A percentile compares a stretch with the other conserved stretches of the same genome.
These are phyloP conservation scores for Saprolegnia parasitica DNA, from an alignment of 352 stramenopile species.

Conservation along the genomic window DNA sequence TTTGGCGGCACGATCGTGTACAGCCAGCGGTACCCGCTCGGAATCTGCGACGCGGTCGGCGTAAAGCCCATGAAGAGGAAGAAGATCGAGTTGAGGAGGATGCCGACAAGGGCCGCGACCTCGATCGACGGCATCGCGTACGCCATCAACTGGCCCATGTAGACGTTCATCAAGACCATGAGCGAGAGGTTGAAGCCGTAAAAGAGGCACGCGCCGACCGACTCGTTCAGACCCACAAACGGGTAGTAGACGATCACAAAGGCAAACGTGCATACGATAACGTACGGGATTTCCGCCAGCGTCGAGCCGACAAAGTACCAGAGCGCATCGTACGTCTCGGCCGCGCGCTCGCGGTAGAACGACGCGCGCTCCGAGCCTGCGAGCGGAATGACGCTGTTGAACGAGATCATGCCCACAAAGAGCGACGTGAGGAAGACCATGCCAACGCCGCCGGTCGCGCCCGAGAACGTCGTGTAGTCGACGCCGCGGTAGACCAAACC, in stretches of 20 bases:
- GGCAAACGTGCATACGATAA: conserved; percentile 36
- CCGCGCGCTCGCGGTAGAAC: conserved; percentile 90
- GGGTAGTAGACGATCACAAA: conserved; percentile 55
- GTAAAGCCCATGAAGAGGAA: conserved; percentile 34
- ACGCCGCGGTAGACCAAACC: conserved; percentile 64
- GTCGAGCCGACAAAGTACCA: conserved; percentile 79
- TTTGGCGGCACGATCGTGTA: conserved; percentile 23
- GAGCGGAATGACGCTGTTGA: conserved; percentile 75
- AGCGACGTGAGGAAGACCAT: conserved; percentile 79
- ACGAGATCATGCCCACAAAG: conserved; percentile 76
- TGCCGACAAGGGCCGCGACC: conserved; percentile 39
- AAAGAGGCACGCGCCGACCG: conserved; percentile 38
- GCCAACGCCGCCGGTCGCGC: conserved; percentile 47
- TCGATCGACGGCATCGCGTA: conserved; percentile 46
- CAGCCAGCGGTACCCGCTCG: conserved; percentile 29
- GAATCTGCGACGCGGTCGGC: conserved; percentile 27
- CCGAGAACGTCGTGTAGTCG: conserved; percentile 46
- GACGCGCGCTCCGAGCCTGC: conserved; percentile 78
- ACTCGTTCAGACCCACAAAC: conserved; percentile 42
- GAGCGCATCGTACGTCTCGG: conserved; percentile 83
- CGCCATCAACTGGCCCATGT: conserved; percentile 70
- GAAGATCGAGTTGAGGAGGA: conserved; percentile 47
- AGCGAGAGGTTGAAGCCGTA: conserved; percentile 52
- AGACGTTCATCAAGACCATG: conserved; percentile 48
- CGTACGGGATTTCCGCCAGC: conserved; percentile 73